These are phyloP conservation scores for Apiospora phragmitis DNA, from an alignment of 2,329 filamentous ascomycete genomes.

Conservation along the genomic window DNA sequence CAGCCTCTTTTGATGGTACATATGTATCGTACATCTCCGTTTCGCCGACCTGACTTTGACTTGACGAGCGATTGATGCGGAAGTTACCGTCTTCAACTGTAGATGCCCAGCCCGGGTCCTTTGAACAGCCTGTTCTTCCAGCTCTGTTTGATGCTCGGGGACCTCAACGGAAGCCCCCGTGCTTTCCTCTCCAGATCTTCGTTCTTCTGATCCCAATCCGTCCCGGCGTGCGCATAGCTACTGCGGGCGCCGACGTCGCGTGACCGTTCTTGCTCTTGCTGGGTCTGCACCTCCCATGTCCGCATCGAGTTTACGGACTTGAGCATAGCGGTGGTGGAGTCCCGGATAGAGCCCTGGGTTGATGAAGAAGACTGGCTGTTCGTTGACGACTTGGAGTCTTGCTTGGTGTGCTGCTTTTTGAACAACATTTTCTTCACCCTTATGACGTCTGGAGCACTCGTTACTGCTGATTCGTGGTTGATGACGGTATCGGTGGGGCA, in stretches of 20 bases:
- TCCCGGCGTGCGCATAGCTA: background rate
- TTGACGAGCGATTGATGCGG: background rate
- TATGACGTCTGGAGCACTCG: background rate
- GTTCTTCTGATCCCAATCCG: conserved; percentile 7
- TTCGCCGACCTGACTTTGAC: background rate
- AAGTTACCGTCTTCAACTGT: background rate
- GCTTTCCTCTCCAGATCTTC: background rate
- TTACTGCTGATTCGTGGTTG: background rate
- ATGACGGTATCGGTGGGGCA: background rate
- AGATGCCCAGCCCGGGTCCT: background rate
- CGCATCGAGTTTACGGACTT: background rate
- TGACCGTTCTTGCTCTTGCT: background rate
- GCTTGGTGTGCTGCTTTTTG: background rate
- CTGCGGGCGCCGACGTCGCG: background rate
- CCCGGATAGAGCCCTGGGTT: background rate
- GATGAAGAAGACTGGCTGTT: background rate
- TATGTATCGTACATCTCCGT: background rate
- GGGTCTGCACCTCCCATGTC: background rate
- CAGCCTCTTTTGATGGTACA: background rate
- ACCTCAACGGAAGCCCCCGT: background rate
- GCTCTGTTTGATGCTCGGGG: background rate
- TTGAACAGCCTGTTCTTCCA: conserved; percentile 8
- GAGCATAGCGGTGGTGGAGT: background rate
- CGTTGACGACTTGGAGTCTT: background rate
- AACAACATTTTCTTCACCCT: background rate